Base-by-base conservation (phyloP, 352 stramenopile genomes). In the Thalassiosira hispida region DNA sequence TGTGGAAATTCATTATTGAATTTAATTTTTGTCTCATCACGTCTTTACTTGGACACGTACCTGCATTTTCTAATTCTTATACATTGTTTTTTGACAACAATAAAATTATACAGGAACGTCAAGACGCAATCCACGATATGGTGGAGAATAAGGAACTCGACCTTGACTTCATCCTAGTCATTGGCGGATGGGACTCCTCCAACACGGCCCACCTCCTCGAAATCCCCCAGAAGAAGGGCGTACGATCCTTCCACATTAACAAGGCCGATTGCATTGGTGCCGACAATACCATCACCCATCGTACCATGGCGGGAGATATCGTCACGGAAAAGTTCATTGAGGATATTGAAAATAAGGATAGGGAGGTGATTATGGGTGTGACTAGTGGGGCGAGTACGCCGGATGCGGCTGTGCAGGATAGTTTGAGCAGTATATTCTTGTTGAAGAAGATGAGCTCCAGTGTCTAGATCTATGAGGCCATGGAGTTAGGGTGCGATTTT, bases 131-230 rank as follows among this genome's bases (percentile, higher is more conserved):
- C 31, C 69, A 89, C 22, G 92, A 96, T 66, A 72, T 96, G 16
- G 85, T 95, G 11, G 85, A 94, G 46, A 92, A 94, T 56, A 67
- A 88, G 8, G 55, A 83, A 14, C 76, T 89, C 14, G 82, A 82
- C 2, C 73, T 96, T 11, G 93, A 96, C 76, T 95, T 96, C 72
- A 96, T 96, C 69, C 83, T 96, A 6, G 91, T 96, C 0, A 84
- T 96, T 55, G 93, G 93, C 38, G 93, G 93, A 55, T 96, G 91
- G 83, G 93, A 96, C 79, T 95, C 89, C 18, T 95, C 89, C 47
- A 96, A 96, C 75, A 96, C 93, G 11, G 90, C 91, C 2, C 93
- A 96, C 70, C 85, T 96, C 29, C 80, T 95, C 25, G 93, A 96
- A 81, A 96, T 96, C 42, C 91, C 92, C 47, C 63, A 90, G 31